Evolutionary conservation across 495 filamentous ascomycete genomes (phyloP).

Genomic region (Aspergillus sclerotioniger): DNA sequence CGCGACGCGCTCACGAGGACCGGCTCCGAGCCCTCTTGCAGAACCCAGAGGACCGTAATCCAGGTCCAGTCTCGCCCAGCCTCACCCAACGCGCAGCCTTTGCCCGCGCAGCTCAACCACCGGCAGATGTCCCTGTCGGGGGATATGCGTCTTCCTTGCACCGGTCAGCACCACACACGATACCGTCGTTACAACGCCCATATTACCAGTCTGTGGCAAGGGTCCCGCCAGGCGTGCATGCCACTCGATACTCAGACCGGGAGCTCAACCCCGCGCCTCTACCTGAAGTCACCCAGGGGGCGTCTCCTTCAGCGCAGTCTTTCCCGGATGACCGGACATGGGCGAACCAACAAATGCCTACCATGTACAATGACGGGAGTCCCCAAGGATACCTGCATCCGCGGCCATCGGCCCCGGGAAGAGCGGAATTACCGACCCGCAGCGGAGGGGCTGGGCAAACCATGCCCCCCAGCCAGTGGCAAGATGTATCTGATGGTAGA

Average conservation of each 20-base stretch:
- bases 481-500: background rate
- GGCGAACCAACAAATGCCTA: background rate
- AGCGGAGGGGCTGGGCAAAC: background rate
- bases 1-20: slow-evolving; percentile 3
- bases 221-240: background rate
- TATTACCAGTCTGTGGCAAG: background rate
- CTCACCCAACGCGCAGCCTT: background rate
- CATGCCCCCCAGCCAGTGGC: background rate
- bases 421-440: no score
- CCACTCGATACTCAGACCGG: background rate
- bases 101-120: background rate
- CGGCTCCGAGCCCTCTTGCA: background rate
- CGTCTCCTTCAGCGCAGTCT: background rate
- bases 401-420: background rate
- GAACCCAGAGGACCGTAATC: background rate
- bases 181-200: background rate
- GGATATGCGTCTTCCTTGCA: background rate
- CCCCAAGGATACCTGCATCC: background rate
- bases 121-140: background rate
- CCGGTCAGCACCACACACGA: background rate
- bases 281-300: background rate
- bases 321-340: background rate
- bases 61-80: background rate
- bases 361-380: background rate
- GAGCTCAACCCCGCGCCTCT: background rate